Percentiles rank a stretch among this genome's conserved stretches.
phyloP scores from a whole-genome alignment of 352 stramenopile genomes.

The Globisporangium cystogenes region DNA sequence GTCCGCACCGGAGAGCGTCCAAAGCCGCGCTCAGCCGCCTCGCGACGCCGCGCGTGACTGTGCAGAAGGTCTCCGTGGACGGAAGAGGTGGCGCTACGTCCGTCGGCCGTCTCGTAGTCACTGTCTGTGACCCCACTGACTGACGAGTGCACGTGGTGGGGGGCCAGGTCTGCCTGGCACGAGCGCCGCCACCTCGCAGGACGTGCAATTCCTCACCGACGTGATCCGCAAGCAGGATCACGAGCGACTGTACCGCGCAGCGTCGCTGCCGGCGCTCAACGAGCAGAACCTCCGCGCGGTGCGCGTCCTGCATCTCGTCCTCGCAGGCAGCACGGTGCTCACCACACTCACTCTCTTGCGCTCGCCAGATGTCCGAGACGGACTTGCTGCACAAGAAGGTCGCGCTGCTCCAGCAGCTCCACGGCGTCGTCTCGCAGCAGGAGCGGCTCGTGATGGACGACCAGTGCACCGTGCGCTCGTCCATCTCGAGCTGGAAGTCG shows the following conservation, averaged over 20 bases:
- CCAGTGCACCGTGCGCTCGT: slow-evolving; percentile 58
- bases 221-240: slow-evolving; percentile 41
- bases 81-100: background rate
- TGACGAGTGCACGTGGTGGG: background rate
- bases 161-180: background rate
- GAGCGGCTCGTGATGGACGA: slow-evolving; percentile 44
- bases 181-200: slow-evolving; percentile 24
- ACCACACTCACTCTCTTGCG: background rate
- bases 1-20: slow-evolving; percentile 19
- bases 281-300: slow-evolving; percentile 27
- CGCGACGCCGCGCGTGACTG: slow-evolving; percentile 20
- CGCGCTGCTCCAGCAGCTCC: slow-evolving; percentile 45
- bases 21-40: slow-evolving; percentile 43
- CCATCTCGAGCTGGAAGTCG: slow-evolving; percentile 72
- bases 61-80: slow-evolving; percentile 9
- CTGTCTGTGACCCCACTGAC: too few species aligned
- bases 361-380: slow-evolving; percentile 37
- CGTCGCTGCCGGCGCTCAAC: slow-evolving; percentile 14
- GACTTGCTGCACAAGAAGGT: slow-evolving; percentile 51
- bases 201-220: slow-evolving; percentile 43
- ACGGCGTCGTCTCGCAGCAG: slow-evolving; percentile 45
- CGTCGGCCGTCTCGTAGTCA: background rate
- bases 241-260: slow-evolving; percentile 20
- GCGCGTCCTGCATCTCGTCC: slow-evolving; percentile 8
- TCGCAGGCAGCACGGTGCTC: background rate